Evolutionary conservation across 2,329 filamentous ascomycete genomes (phyloP).

Genomic region (Magnaporthiopsis rhizophila): DNA sequence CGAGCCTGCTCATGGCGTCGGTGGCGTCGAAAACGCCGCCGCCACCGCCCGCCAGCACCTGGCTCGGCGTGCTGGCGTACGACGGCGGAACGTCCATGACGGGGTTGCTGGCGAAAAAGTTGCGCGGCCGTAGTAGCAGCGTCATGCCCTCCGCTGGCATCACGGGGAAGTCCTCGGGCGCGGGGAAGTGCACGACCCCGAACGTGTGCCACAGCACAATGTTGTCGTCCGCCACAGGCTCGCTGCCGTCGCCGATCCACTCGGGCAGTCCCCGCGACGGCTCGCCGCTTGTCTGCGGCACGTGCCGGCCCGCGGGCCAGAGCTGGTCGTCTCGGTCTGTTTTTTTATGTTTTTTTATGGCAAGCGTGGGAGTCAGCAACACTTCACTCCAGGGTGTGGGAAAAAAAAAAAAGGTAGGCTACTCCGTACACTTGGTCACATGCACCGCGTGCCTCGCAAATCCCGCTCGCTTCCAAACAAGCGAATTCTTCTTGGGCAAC

Average conservation of each 20-base stretch:
- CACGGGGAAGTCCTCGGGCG: constrained; percentile 84
- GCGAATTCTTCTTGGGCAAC: constrained; percentile 68
- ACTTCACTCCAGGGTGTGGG: too few species aligned
- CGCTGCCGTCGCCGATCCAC: constrained; percentile 66
- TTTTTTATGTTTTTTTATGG: neutral
- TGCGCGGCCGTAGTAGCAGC: constrained; percentile 66
- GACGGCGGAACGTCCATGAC: constrained; percentile 73
- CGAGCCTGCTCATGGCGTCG: constrained; percentile 39
- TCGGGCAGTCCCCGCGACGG: constrained; percentile 64
- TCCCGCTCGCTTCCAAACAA: constrained; percentile 85
- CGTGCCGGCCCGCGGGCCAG: constrained; percentile 78
- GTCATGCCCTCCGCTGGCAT: constrained; percentile 87
- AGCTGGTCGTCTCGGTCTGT: constrained; percentile 72
- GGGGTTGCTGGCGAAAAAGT: constrained; percentile 78
- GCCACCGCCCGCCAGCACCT: constrained; percentile 41
- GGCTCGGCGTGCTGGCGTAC: constrained; percentile 64
- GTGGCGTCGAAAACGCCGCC: constrained; percentile 37
- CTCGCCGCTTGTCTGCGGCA: constrained; percentile 78
- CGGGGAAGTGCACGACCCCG: constrained; percentile 80
- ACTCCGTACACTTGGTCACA: constrained; percentile 72
- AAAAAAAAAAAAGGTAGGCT: neutral
- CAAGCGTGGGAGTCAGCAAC: constrained; percentile 3
- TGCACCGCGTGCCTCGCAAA: constrained; percentile 84
- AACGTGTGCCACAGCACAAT: constrained; percentile 93
- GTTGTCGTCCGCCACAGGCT: constrained; percentile 70